Evolutionary conservation across 305 asterid genomes (phyloP).

Genomic region (Plantago coronopus): DNA sequence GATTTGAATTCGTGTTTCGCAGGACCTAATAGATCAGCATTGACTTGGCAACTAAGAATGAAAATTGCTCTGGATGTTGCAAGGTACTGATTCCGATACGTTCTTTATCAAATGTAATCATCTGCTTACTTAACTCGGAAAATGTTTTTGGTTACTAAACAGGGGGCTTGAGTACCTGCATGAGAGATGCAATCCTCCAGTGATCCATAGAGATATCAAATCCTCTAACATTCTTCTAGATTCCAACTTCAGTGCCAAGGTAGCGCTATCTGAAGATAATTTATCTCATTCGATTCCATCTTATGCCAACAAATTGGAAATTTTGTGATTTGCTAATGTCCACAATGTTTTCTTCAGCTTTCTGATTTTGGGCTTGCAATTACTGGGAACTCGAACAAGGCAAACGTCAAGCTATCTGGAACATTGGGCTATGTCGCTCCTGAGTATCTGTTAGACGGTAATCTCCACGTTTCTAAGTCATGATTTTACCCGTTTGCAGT

Average conservation of each 20-base stretch:
- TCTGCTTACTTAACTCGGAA: neutral
- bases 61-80: slow-evolving; percentile 85
- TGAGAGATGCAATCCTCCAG: slow-evolving; percentile 71
- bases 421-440: slow-evolving; percentile 81
- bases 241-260: slow-evolving; percentile 74
- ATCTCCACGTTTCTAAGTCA: slow-evolving; percentile 13
- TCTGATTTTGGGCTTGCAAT: slow-evolving; percentile 80
- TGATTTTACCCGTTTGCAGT: no score
- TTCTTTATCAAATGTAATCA: neutral
- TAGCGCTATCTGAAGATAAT: slow-evolving; percentile 19
- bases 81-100: slow-evolving; percentile 36
- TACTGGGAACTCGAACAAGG: slow-evolving; percentile 45
- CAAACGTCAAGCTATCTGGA: slow-evolving; percentile 58
- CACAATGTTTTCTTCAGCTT: slow-evolving; percentile 41
- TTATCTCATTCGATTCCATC: neutral
- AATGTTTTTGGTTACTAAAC: slow-evolving; percentile 17
- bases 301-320: neutral
- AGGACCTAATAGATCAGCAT: slow-evolving; percentile 59
- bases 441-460: slow-evolving; percentile 77
- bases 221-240: slow-evolving; percentile 75
- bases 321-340: neutral
- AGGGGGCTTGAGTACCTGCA: slow-evolving; percentile 84
- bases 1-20: slow-evolving; percentile 9
- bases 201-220: slow-evolving; percentile 76
- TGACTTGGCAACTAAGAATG: slow-evolving; percentile 75